These are phyloP conservation scores for Salmacisia buchloeana DNA, from an alignment of 1,284 basidiomycete species.

Conservation along the genomic window DNA sequence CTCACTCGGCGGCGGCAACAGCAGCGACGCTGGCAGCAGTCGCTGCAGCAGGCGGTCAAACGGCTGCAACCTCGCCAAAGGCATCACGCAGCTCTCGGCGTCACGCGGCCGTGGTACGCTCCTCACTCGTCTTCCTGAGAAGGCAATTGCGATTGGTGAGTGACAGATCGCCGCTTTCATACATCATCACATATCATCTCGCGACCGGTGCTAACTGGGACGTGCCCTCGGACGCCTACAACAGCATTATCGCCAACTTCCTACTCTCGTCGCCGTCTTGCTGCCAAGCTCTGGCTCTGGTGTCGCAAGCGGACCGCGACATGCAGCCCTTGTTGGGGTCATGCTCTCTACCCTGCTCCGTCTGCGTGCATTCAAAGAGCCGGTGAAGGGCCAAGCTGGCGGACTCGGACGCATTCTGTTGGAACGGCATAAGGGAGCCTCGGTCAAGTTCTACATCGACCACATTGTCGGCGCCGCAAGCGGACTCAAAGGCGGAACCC, in stretches of 20 bases:
- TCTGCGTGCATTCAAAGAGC: conserved; percentile 31
- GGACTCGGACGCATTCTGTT: conserved; percentile 29
- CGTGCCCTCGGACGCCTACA: conserved; percentile 1
- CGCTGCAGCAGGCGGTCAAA: not conserved
- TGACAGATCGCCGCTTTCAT: not conserved
- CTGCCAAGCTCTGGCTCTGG: not conserved
- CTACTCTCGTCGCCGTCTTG: conserved; percentile 18
- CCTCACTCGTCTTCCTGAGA: not conserved
- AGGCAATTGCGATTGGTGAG: not conserved
- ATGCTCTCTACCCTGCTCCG: conserved; percentile 28
- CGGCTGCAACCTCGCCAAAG: no score
- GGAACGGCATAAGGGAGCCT: conserved; percentile 17
- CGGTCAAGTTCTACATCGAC: conserved; percentile 36
- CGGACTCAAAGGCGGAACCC: conserved; percentile 11
- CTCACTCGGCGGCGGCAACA: not conserved
- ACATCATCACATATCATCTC: no score
- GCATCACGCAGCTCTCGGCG: not conserved
- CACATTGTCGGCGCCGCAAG: conserved; percentile 39
- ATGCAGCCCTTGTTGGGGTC: conserved; percentile 29
- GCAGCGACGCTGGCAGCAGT: not conserved
- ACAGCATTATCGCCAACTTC: conserved; percentile 21
- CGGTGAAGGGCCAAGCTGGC: conserved; percentile 24
- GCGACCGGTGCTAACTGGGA: not conserved
- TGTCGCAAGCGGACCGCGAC: conserved; percentile 18
- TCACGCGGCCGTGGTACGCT: not conserved